Percentiles rank a stretch among this genome's conserved stretches.
Evolutionary conservation across 495 filamentous ascomycete genomes (phyloP).

Genomic region (Podospora sp.): DNA sequence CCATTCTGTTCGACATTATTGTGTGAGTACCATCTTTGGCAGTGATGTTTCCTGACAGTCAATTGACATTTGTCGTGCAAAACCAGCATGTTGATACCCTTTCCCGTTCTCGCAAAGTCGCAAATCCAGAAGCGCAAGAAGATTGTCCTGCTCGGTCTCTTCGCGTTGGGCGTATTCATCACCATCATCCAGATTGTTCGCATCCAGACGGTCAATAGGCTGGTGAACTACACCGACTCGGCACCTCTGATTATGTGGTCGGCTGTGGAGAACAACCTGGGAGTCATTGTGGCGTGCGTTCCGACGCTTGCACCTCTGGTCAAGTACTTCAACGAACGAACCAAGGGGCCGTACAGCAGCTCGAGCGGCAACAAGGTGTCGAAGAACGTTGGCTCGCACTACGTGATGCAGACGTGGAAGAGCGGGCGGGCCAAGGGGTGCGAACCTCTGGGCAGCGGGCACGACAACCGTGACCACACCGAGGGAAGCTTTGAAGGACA

Average conservation of each 20-base stretch:
- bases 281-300: constrained; percentile 52
- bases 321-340: constrained; percentile 41
- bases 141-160: constrained; percentile 48
- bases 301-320: constrained; percentile 56
- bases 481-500: constrained; percentile 25
- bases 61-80: background rate
- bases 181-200: constrained; percentile 58
- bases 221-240: constrained; percentile 49
- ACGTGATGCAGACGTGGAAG: constrained; percentile 32
- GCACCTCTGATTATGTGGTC: constrained; percentile 56
- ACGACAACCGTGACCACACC: constrained; percentile 23
- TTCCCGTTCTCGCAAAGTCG: constrained; percentile 52
- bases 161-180: constrained; percentile 56
- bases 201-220: constrained; percentile 51
- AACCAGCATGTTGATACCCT: constrained; percentile 48
- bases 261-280: constrained; percentile 53
- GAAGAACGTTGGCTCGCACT: constrained; percentile 20
- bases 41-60: too few relatives aligned
- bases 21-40: constrained; percentile 44
- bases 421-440: constrained; percentile 16
- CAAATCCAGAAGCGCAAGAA: constrained; percentile 45
- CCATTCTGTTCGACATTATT: constrained; percentile 51
- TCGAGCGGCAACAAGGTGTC: constrained; percentile 42
- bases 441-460: constrained; percentile 26
- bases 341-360: constrained; percentile 4